Evolutionary conservation across 208 protist genomes (phyloP), one percentile per base, ranked within the genome.

Genomic region (Novymonas esmeraldas): DNA sequence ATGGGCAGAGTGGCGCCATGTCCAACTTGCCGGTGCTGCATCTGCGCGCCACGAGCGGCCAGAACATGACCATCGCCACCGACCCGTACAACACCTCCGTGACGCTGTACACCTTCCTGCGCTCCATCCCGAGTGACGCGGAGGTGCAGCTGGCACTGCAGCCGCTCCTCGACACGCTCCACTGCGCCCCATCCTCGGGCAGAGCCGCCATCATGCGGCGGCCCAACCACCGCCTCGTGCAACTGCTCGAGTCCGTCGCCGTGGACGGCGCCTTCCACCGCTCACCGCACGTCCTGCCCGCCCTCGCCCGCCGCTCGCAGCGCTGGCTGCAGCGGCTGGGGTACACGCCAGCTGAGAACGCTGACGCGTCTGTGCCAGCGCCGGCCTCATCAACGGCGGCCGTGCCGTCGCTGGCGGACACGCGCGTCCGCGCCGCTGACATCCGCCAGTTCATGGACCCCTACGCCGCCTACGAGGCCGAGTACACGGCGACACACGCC

Each of bases 71-170:
- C 6, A 54, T 80, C 20, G 72, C 81, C 1, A 39, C 70, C 29
- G 82, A 95, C 56, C 82, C 82, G 3, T 74, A 81, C 16, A 64
- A 70, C 31, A 79, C 83, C 39, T 82, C 76, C 26, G 81, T 73
- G 11, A 87, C 85, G 33, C 76, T 95, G 2, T 95, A 95, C 73
- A 87, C 85, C 4, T 95, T 95, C 61, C 72, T 93, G 34, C 84
- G 82, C 58, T 85, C 86, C n/a, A 66, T 84, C 49, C 89, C 85
- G 0, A 82, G 73, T 34, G 14, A 18, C 0, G 59, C 65, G 3
- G 89, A 95, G 60, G 58, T 66, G 31, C 70, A 82, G 20, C 49
- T 79, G 45, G 77, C 79, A 4, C 83, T 91, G 63, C 58, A 72
- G 11, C 72, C 77, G 26, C 89, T 95, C n/a, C 46, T 74, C 22